Base-by-base conservation (phyloP, 371 early-diverging fungal species). In the Mucor racemosus region DNA sequence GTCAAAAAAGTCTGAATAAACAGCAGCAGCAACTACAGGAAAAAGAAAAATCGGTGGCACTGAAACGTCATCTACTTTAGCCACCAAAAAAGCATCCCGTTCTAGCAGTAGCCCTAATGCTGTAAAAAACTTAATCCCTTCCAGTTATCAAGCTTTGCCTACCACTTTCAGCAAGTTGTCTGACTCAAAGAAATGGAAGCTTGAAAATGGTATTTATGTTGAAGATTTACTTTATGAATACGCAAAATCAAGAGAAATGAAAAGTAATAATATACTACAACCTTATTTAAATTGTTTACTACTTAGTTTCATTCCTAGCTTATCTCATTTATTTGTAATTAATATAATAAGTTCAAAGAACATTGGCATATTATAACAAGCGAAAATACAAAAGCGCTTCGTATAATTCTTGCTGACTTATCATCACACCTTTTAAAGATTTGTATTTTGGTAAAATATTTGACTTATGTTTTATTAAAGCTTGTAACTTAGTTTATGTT, bases 191-290 rank as follows among this genome's bases (percentile, higher is more conserved):
- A 41, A 41, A 41, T 41, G 42, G 42, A 41, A 41, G 42, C 42
- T 41, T 41, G 42, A 41, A 41, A 10, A 15, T 41, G 42, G 15
- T 41, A 4, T 41, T 41, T 41, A 41, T 41, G 42, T 41, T 11
- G 50, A 61, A 36, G 61, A 61, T 61, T 14, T 61, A 46, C 61
- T 61, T 36, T 61, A 61, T 44, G 61, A 61, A 8, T 61, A 61
- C 9, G 61, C 61, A n/a, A 61, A 26, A 36, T 61, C 61, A 61
- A 61, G 61, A 61, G 3, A 61, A 44, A 60, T 26, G 61, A 61
- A 61, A 50, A 61, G 61, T 36, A 61, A 61, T 61, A 50, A 14
- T 33, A 5, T 26, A 44, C 50, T 61, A 44, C 34, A 50, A 36
- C 50, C 50, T 46, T 61, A 46, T 59, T 21, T 59, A 41, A 48